phyloP scores from a whole-genome alignment of 441 rosid genomes.

The Syzygium malaccense region DNA sequence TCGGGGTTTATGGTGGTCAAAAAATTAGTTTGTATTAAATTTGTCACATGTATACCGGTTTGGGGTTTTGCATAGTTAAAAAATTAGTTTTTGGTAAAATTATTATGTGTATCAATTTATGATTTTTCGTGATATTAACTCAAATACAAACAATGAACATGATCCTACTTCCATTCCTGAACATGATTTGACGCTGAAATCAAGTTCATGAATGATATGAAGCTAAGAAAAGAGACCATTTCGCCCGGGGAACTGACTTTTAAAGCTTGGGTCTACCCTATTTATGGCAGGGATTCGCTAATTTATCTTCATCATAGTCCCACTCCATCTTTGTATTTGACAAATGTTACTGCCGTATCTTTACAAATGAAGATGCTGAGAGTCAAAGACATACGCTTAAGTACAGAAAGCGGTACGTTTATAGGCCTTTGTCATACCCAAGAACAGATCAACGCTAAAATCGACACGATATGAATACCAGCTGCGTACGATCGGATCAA shows the following conservation, averaged over 20 bases:
- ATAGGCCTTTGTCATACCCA: not conserved
- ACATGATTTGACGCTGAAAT: not conserved
- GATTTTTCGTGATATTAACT: no score
- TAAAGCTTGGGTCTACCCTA: not conserved
- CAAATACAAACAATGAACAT: not conserved
- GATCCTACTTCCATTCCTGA: not conserved
- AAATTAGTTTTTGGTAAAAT: no score
- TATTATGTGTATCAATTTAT: no score
- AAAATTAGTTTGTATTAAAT: no score
- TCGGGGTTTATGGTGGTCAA: no score
- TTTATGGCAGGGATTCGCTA: not conserved
- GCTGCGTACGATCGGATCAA: not conserved
- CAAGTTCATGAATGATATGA: not conserved
- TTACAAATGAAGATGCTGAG: not conserved
- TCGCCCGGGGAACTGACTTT: not conserved
- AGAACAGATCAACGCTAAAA: not conserved
- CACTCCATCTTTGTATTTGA: not conserved
- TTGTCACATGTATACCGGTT: no score
- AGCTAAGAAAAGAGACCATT: not conserved
- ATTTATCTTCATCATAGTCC: not conserved
- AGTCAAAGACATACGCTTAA: not conserved
- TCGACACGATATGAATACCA: not conserved
- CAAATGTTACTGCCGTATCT: not conserved
- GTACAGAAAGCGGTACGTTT: not conserved
- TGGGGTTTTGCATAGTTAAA: no score